phyloP scores from a whole-genome alignment of 495 filamentous ascomycete genomes.

The Podospora conica region DNA sequence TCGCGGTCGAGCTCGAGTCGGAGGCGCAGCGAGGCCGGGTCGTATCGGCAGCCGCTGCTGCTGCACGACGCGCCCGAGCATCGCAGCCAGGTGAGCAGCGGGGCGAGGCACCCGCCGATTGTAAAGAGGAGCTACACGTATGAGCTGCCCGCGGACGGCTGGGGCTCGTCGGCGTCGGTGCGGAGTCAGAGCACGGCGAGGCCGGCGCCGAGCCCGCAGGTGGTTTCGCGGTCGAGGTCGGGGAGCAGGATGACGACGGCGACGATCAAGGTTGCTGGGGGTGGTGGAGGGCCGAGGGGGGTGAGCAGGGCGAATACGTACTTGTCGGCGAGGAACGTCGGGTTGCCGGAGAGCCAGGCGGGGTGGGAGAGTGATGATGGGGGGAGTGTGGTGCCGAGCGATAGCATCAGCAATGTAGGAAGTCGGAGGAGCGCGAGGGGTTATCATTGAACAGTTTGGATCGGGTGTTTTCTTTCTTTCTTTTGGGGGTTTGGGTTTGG shows the following conservation, averaged over 20 bases:
- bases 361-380: slow-evolving; percentile 26
- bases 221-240: slow-evolving; percentile 24
- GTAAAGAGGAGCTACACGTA: slow-evolving; percentile 28
- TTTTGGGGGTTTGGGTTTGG: not conserved
- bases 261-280: slow-evolving; percentile 23
- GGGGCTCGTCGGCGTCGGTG: slow-evolving; percentile 32
- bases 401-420: slow-evolving; percentile 62
- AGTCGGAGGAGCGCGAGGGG: slow-evolving; percentile 34
- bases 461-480: not conserved
- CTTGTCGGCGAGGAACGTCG: slow-evolving; percentile 34
- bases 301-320: slow-evolving; percentile 19
- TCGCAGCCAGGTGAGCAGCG: slow-evolving; percentile 21
- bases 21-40: slow-evolving; percentile 30
- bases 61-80: slow-evolving; percentile 26
- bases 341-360: slow-evolving; percentile 42
- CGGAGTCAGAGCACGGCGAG: slow-evolving; percentile 30
- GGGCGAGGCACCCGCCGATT: slow-evolving; percentile 22
- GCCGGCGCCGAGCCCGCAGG: slow-evolving; percentile 15
- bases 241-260: slow-evolving; percentile 27
- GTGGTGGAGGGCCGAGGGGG: slow-evolving; percentile 14
- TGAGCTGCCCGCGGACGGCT: not conserved
- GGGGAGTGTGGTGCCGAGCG: slow-evolving; percentile 53
- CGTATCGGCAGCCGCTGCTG: slow-evolving; percentile 26
- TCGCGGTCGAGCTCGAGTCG: slow-evolving; percentile 22
- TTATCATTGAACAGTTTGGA: slow-evolving; percentile 4